Conservation (phyloP, 371 early-diverging fungal species). For the Smittium culicis region DNA sequence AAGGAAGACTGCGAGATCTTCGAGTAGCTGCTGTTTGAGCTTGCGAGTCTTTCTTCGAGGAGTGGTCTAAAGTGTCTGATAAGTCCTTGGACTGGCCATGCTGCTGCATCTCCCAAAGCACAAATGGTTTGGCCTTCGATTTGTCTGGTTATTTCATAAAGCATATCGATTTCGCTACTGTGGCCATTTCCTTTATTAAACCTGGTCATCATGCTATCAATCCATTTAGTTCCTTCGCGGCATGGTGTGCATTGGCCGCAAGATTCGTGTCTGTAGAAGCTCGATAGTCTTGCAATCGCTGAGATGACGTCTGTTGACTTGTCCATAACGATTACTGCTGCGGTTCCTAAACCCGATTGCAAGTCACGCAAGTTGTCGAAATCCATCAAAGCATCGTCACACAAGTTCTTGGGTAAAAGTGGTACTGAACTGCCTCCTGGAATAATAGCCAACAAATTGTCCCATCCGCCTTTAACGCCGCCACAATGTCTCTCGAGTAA, state of each 20-base stretch:
- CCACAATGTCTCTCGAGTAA: slow-evolving; percentile 93
- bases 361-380: slow-evolving; percentile 91
- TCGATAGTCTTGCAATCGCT: slow-evolving; percentile 80
- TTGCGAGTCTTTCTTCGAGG: slow-evolving; percentile 70
- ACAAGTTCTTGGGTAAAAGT: slow-evolving; percentile 70
- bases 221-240: slow-evolving; percentile 92
- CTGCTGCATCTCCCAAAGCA: slow-evolving; percentile 96
- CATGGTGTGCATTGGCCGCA: slow-evolving; percentile 99
- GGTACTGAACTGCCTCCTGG: slow-evolving; percentile 96
- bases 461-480: slow-evolving; percentile 97
- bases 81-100: slow-evolving; percentile 94
- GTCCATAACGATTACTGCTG: slow-evolving; percentile 95
- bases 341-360: slow-evolving; percentile 88
- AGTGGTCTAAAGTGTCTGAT: slow-evolving; percentile 90
- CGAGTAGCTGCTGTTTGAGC: slow-evolving; percentile 2
- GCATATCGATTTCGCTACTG: slow-evolving; percentile 79
- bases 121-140: slow-evolving; percentile 98
- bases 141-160: slow-evolving; percentile 77
- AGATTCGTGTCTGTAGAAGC: slow-evolving; percentile 91
- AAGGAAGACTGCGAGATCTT: background rate
- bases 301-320: slow-evolving; percentile 84
- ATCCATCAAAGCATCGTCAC: slow-evolving; percentile 92
- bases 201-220: slow-evolving; percentile 88
- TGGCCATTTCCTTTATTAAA: slow-evolving; percentile 81
- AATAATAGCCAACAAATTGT: slow-evolving; percentile 90